These are phyloP conservation scores for Xylaria sp. DNA, from an alignment of 2,329 filamentous ascomycete species.

Conservation along the genomic window DNA sequence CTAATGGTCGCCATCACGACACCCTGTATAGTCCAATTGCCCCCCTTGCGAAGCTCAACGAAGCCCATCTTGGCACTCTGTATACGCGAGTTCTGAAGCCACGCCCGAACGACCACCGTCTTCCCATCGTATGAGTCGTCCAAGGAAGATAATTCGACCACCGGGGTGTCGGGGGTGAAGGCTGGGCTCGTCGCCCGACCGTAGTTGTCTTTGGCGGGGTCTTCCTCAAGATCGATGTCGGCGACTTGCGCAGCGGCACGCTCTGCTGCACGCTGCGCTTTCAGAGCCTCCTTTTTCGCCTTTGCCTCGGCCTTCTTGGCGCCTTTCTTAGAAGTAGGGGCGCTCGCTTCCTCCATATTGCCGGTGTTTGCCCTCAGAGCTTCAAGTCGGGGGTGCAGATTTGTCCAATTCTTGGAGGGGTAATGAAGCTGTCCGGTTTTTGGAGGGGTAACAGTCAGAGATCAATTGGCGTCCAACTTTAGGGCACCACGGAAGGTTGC, in stretches of 20 bases:
- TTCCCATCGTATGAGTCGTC: constrained; percentile 69
- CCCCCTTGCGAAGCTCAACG: constrained; percentile 79
- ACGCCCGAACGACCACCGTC: constrained; percentile 64
- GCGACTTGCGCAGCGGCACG: not conserved
- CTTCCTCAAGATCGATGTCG: not conserved
- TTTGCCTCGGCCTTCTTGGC: constrained; percentile 1
- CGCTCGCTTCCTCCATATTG: not conserved
- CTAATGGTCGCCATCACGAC: constrained; percentile 72
- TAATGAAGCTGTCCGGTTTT: not conserved
- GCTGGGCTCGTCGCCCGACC: not conserved
- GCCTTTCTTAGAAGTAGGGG: not conserved
- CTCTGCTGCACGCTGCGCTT: not conserved
- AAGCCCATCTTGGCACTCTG: constrained; percentile 93
- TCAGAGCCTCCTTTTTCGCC: not conserved
- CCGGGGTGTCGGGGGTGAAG: not conserved
- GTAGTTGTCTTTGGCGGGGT: not conserved
- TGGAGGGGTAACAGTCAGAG: not conserved
- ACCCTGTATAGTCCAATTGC: constrained; percentile 80
- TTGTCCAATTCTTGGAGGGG: not conserved
- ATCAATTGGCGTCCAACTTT: not conserved
- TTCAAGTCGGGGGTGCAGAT: not conserved
- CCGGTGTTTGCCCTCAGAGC: not conserved
- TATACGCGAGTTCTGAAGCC: constrained; percentile 84
- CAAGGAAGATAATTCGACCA: constrained; percentile 63
- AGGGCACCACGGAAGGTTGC: not conserved